Evolutionary conservation across 768 basidiomycete species (phyloP).

Genomic region (Pleurotus tuber-regium): DNA sequence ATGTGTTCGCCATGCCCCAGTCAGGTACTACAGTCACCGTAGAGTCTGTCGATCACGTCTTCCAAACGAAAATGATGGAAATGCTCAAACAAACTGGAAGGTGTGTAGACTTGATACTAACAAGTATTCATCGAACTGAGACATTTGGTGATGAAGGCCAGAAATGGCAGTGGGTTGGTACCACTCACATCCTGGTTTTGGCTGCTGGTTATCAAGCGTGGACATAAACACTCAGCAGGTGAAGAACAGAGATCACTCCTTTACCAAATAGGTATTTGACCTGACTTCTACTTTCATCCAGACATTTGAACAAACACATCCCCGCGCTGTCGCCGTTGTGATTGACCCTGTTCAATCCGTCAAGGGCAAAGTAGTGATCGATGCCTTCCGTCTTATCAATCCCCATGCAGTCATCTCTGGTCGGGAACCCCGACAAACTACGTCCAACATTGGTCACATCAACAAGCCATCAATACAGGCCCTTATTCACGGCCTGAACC

Average conservation of each 20-base stretch:
- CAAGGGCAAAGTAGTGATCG: slow-evolving; percentile 98
- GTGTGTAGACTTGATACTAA: slow-evolving; percentile 40
- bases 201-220: slow-evolving; percentile 98
- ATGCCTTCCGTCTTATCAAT: slow-evolving; percentile 96
- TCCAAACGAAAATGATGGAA: slow-evolving; percentile 97
- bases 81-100: slow-evolving; percentile 99
- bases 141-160: slow-evolving; percentile 47
- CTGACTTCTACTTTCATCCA: slow-evolving; percentile 30
- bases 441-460: slow-evolving; percentile 97
- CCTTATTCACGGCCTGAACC: slow-evolving; percentile 94
- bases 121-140: slow-evolving; percentile 12
- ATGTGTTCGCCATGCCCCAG: slow-evolving; percentile 99
- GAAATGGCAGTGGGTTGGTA: slow-evolving; percentile 99
- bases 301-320: slow-evolving; percentile 95
- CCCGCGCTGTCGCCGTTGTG: slow-evolving; percentile 94
- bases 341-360: slow-evolving; percentile 99
- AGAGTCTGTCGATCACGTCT: slow-evolving; percentile 98
- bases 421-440: slow-evolving; percentile 94
- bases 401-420: slow-evolving; percentile 88
- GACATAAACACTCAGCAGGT: slow-evolving; percentile 99
- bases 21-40: slow-evolving; percentile 97
- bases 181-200: slow-evolving; percentile 99
- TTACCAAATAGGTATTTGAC: not conserved
- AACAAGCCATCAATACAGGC: slow-evolving; percentile 99
- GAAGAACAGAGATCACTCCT: slow-evolving; percentile 18